phyloP scores from a whole-genome alignment of 2,329 filamentous ascomycete species.

The Pseudogymnoascus sp. region DNA sequence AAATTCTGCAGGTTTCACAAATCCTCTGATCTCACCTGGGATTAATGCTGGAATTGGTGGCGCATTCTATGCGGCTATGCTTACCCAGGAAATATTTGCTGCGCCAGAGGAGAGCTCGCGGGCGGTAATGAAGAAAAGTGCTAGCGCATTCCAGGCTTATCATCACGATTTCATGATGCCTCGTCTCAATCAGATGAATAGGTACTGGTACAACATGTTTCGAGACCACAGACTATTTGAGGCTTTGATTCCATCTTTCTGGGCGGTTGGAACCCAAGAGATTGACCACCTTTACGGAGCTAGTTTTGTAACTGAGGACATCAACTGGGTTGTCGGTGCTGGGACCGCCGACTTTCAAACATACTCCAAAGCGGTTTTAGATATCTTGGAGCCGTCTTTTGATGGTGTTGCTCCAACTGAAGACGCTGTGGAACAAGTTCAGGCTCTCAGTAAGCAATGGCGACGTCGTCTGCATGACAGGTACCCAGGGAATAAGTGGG shows the following conservation, averaged over 20 bases:
- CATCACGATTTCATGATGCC: neutral
- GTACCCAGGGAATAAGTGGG: neutral
- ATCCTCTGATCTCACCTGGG: conserved; percentile 25
- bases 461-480: neutral
- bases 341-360: neutral
- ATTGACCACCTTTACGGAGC: neutral
- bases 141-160: neutral
- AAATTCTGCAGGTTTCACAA: conserved; percentile 26
- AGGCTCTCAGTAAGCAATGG: neutral
- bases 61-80: neutral
- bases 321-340: neutral
- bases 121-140: neutral
- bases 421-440: neutral
- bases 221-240: neutral
- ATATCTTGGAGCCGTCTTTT: neutral
- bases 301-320: neutral
- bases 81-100: neutral
- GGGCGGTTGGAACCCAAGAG: neutral
- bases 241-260: neutral
- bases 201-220: neutral
- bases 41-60: conserved; percentile 19
- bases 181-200: neutral
- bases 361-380: neutral
- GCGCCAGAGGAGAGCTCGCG: neutral
- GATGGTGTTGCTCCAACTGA: neutral